Percentiles rank a stretch among this genome's conserved stretches.
phyloP scores from a whole-genome alignment of 805 yeast genomes.

The Lipomyces kockii region DNA sequence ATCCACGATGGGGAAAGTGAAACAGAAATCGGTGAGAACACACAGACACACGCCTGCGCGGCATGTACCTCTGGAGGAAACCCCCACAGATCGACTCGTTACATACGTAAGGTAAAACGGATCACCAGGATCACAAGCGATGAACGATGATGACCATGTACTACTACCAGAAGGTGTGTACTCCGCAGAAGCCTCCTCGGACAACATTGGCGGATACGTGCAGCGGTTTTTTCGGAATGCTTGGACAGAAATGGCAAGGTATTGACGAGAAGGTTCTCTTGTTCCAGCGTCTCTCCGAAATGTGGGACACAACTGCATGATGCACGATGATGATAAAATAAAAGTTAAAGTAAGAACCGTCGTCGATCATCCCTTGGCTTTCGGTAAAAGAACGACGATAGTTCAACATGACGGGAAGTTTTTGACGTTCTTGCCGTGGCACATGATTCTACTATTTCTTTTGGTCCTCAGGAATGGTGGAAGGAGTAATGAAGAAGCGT shows the following conservation, averaged over 20 bases:
- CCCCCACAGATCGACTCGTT: no score
- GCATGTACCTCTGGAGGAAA: no score
- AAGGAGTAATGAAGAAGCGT: slow-evolving; percentile 7
- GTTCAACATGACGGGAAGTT: slow-evolving; percentile 10
- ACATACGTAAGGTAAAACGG: no score
- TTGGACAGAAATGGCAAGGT: background rate
- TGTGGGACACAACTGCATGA: background rate
- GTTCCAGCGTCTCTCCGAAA: slow-evolving; percentile 1
- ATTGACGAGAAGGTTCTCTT: slow-evolving; percentile 2
- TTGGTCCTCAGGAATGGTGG: slow-evolving; percentile 7
- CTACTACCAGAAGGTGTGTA: no score
- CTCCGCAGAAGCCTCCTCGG: no score
- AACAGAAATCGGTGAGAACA: no score
- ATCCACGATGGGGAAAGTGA: no score
- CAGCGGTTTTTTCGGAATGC: no score
- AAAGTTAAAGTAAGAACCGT: slow-evolving; percentile 8
- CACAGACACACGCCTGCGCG: no score
- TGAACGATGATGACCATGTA: no score
- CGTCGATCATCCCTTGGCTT: slow-evolving; percentile 8
- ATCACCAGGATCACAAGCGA: no score
- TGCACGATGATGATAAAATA: background rate
- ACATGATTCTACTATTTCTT: slow-evolving; percentile 8
- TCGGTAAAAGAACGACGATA: slow-evolving; percentile 7
- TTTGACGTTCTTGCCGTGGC: slow-evolving; percentile 4
- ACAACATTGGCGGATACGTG: no score